Evolutionary conservation across 768 basidiomycete genomes (phyloP), one percentile per base, ranked within the genome.

Genomic region (Multifurca ochricompacta): DNA sequence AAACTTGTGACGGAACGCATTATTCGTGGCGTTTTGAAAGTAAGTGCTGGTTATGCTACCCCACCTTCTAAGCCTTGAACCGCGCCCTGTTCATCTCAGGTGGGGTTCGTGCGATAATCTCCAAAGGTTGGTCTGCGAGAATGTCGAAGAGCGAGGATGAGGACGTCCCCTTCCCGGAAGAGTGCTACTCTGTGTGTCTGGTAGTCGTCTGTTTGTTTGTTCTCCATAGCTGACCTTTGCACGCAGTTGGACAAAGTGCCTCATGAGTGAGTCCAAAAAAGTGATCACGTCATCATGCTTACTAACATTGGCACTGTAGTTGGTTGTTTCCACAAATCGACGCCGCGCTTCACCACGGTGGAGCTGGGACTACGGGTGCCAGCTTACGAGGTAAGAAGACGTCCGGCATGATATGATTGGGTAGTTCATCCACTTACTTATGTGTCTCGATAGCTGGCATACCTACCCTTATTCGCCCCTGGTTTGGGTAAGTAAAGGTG

Each of bases 361-460:
- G 84, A 3, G 83, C 83, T 14, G 84, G 83, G 16, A 86, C 83
- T 0, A 85, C 83, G 0, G 83, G 82, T 0, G 83, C 83, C 3
- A 81, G 78, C 64, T 67, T 85, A 27, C 63, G 76, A 56, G 74
- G 79, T 61, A 63, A 51, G 48, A 35, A 2, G 25, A 4, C 9
- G 27, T 6, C 39, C 37, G n/a, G n/a, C n/a, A n/a, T n/a, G n/a
- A n/a, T n/a, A n/a, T n/a, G n/a, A n/a, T n/a, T 50, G 39, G 30
- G 11, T 41, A 4, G 6, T 5, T 14, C 5, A 30, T 18, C 31
- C 27, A 10, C 40, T 18, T 21, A 19, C 30, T 35, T 36, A 35
- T 25, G 32, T 27, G 23, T 35, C 36, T 8, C 6, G 21, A 14
- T 35, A 64, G 78, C 79, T 27, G 82, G 82, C 1, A 74, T 83